Evolutionary conservation across 441 rosid genomes (phyloP).

Genomic region (Arabidopsis hybrid): DNA sequence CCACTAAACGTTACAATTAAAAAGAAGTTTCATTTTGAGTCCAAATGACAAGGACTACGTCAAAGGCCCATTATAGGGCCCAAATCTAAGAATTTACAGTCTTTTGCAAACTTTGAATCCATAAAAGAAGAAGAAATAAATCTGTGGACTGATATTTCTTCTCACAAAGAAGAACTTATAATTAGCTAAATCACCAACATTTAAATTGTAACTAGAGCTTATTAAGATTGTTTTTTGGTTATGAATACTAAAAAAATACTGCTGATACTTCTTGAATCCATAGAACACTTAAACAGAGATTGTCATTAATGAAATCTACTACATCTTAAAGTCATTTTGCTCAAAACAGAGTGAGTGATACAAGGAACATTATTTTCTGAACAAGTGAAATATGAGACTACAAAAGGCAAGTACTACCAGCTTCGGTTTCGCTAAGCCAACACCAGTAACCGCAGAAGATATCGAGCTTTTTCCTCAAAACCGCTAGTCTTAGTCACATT

Average conservation of each 20-base stretch:
- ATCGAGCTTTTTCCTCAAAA: slow-evolving; percentile 29
- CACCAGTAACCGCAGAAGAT: slow-evolving; percentile 20
- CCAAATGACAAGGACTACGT: not conserved
- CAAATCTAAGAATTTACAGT: not conserved
- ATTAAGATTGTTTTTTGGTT: not conserved
- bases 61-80: not conserved
- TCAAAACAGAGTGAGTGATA: slow-evolving; percentile 25
- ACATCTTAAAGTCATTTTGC: slow-evolving; percentile 13
- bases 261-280: slow-evolving; percentile 3
- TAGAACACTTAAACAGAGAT: not conserved
- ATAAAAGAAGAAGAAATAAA: not conserved
- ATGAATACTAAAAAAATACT: not conserved
- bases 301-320: slow-evolving; percentile 18
- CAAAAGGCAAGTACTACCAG: slow-evolving; percentile 10
- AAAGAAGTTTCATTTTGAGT: not conserved
- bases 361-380: slow-evolving; percentile 20
- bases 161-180: too few relatives aligned
- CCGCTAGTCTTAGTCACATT: slow-evolving; percentile 25
- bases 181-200: not conserved
- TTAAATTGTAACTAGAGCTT: not conserved
- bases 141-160: not conserved
- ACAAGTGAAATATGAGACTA: slow-evolving; percentile 26
- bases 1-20: not conserved
- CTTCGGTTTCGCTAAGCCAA: slow-evolving; percentile 18
- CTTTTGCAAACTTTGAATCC: slow-evolving; percentile 3